Evolutionary conservation across 305 asterid species (phyloP), one percentile per base, ranked within the genome.

Genomic region (Petunia hybrid): DNA sequence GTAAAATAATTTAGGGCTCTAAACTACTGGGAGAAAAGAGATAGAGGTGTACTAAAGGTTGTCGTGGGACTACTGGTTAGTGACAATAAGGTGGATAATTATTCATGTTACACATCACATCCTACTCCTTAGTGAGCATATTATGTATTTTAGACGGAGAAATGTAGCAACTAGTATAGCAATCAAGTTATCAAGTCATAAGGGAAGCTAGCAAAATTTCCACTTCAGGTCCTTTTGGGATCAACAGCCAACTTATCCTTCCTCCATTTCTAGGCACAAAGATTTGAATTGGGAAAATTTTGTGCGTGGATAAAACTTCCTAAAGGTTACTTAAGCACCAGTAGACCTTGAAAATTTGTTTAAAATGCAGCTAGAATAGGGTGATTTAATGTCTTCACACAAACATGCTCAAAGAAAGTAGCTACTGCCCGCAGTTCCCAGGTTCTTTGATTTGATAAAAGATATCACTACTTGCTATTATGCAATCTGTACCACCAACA

Each of bases 401-500:
- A 51, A 38, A 53, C 3, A 2, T 36, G 64, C 36, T 51, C 36
- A 48, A 73, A 6, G 46, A 13, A 73, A 36, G 63, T 6, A 51
- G 36, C 43, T 36, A 71, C 63, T 73, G 51, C 63, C n/a, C 8
- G 9, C 45, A 51, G 12, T 42, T 42, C 10, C 13, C 14, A 73
- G 64, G 36, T 38, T 36, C 41, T 39, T 22, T 74, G 35, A 43
- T 13, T 6, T 74, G 48, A 74, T 14, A 1, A 53, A 0, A 51
- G 48, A 74, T 36, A 53, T 36, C 38, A 74, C 36, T 63, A 74
- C 38, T 53, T 73, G 48, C 78, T 51, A 51, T 51, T 63, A 73
- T 73, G 3, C 10, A 51, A 4, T 51, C 56, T 51, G 56, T 4
- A 51, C 8, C 56, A 51, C 10, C 4, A 7, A 10, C 8, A 48